phyloP scores from a whole-genome alignment of 352 stramenopile species.

The Phytophthora cajani region DNA sequence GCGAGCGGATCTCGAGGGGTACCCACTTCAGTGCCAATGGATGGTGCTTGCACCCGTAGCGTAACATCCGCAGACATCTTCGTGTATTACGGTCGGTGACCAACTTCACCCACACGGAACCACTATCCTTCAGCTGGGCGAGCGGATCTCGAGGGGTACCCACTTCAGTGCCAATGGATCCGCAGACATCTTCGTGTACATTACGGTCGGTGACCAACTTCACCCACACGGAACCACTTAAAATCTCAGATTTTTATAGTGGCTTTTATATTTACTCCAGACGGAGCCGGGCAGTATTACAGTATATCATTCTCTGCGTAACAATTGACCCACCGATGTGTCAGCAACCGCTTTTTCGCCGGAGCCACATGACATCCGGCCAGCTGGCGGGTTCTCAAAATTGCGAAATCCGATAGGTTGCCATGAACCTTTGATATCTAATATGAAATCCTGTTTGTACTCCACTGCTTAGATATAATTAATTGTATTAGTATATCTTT shows the following conservation, averaged over 20 bases:
- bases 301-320: no score
- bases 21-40: not conserved
- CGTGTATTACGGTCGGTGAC: not conserved
- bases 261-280: not conserved
- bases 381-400: conserved; percentile 17
- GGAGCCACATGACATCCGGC: conserved; percentile 19
- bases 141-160: no score
- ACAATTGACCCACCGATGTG: conserved; percentile 9
- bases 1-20: conserved; percentile 6
- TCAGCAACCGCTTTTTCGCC: conserved; percentile 20
- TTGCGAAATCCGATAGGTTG: not conserved
- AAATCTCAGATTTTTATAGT: no score
- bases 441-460: no score
- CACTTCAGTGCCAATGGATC: no score
- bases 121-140: no score
- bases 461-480: no score
- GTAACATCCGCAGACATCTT: conserved; percentile 21
- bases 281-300: conserved; percentile 23
- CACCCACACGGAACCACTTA: no score
- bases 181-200: no score
- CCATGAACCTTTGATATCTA: not conserved
- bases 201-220: not conserved
- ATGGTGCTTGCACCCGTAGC: conserved; percentile 8
- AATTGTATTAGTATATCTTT: no score
- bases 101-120: not conserved